Base-by-base conservation (phyloP, 257 asterid species). In the Capsicum pubescens region DNA sequence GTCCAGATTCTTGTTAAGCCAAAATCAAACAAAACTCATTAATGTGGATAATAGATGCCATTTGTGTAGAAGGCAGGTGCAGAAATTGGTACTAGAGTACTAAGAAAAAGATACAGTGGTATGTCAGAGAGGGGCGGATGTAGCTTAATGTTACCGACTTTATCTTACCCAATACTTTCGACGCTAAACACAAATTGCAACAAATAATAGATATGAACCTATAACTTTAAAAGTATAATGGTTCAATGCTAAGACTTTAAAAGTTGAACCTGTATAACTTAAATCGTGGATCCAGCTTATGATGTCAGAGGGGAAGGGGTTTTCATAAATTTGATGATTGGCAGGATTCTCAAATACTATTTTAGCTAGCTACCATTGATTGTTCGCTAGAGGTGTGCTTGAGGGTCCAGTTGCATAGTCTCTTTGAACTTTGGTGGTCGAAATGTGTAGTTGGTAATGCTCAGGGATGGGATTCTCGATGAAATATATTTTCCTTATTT, bases 361-460 rank as follows among this genome's bases (percentile, higher is more conserved):
- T 16, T 16, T 70, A 44, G 48, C 14, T 26, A 21, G 63, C 48
- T 76, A 3, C 14, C 42, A 35, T 50, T 76, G 46, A 76, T 26
- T 76, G 42, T 26, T 12, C 12, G 61, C 46, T 52, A 72, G 59
- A 48, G 80, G 59, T 72, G 42, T 72, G n/a, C 6, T 19, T 6
- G 80, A 72, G 59, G 80, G 36, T 19, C 42, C 59, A 48, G 12
- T 46, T 72, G 80, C 11, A 72, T 72, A 19, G 16, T 72, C n/a
- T 72, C 32, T 26, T 26, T 26, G 32, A 26, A 1, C 59, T 46
- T 72, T 3, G 19, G 39, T 72, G 10, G 42, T 2, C 59, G 19
- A n/a, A 46, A 72, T 48, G 59, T 48, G 59, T 35, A 48, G 12
- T 72, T 72, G 77, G 32, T 68, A 48, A 68, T 36, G 9, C 39